These are phyloP conservation scores for Hanseniaspora thailandica DNA, from an alignment of 805 yeast genomes.

Conservation along the genomic window DNA sequence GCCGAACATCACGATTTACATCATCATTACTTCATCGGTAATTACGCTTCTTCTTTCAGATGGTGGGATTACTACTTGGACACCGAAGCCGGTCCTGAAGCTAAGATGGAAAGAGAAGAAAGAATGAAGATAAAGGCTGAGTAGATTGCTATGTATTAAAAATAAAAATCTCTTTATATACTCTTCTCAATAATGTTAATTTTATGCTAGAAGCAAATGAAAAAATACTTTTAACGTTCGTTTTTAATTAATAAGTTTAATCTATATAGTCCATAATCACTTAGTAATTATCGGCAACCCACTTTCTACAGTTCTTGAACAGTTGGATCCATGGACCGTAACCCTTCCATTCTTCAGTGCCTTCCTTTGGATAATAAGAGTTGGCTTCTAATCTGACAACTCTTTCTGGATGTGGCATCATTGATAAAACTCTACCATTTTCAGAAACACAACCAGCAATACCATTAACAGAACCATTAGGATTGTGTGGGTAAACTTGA, in stretches of 20 bases:
- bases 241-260: background rate
- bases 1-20: conserved; percentile 97
- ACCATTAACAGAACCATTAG: conserved; percentile 90
- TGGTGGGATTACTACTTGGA: conserved; percentile 85
- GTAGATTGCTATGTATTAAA: background rate
- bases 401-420: conserved; percentile 99
- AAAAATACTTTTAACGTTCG: background rate
- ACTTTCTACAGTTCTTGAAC: conserved; percentile 83
- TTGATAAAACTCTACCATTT: conserved; percentile 88
- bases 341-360: conserved; percentile 53
- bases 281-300: conserved; percentile 49
- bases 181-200: background rate
- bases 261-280: background rate
- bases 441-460: conserved; percentile 84
- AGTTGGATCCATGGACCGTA: conserved; percentile 93
- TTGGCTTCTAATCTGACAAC: conserved; percentile 76
- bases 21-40: conserved; percentile 91
- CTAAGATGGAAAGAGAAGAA: conserved; percentile 60
- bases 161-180: too few species aligned
- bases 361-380: conserved; percentile 74
- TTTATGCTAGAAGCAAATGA: background rate
- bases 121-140: conserved; percentile 38
- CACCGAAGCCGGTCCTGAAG: conserved; percentile 84
- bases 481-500: conserved; percentile 80
- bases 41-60: conserved; percentile 88